Percentiles rank a stretch among this genome's conserved stretches.
Conservation (phyloP, 805 yeast species). For the Candida koratica region DNA sequence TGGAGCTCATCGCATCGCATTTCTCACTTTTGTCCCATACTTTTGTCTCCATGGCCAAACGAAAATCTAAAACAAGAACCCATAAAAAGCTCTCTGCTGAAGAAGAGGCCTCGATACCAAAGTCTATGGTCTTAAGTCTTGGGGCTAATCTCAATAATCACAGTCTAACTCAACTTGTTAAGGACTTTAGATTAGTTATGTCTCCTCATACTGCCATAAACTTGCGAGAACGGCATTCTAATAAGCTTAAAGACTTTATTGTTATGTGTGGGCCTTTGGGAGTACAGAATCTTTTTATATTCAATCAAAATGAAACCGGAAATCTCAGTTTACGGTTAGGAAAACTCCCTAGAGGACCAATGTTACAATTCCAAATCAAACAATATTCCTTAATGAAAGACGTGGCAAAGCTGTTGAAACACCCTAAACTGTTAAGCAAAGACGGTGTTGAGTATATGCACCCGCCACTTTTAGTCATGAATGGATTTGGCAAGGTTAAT, state of each 20-base stretch:
- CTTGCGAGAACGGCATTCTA: slow-evolving; percentile 79
- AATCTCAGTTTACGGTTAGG: slow-evolving; percentile 79
- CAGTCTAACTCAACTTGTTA: slow-evolving; percentile 77
- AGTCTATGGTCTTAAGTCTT: slow-evolving; percentile 89
- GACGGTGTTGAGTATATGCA: slow-evolving; percentile 59
- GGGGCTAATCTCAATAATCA: slow-evolving; percentile 77
- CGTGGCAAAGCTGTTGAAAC: slow-evolving; percentile 60
- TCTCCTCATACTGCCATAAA: slow-evolving; percentile 95
- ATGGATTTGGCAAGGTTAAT: slow-evolving; percentile 58
- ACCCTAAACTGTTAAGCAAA: slow-evolving; percentile 73
- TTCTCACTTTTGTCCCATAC: slow-evolving; percentile 1
- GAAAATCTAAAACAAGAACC: slow-evolving; percentile 75
- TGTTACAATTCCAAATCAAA: slow-evolving; percentile 73
- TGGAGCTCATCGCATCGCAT: slow-evolving; percentile 7
- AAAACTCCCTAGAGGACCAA: slow-evolving; percentile 92
- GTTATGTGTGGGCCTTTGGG: slow-evolving; percentile 99
- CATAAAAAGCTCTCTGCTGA: slow-evolving; percentile 66
- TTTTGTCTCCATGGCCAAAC: slow-evolving; percentile 31
- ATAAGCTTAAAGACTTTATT: slow-evolving; percentile 85
- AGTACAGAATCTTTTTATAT: slow-evolving; percentile 81
- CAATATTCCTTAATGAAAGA: slow-evolving; percentile 81
- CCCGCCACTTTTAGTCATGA: slow-evolving; percentile 90
- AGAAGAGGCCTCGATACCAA: slow-evolving; percentile 70
- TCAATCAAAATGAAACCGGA: slow-evolving; percentile 80
- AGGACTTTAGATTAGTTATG: slow-evolving; percentile 85